A percentile compares a stretch with the other conserved stretches of the same genome.
Conservation (phyloP, 768 basidiomycete species). For the Tylopilus balloui region DNA sequence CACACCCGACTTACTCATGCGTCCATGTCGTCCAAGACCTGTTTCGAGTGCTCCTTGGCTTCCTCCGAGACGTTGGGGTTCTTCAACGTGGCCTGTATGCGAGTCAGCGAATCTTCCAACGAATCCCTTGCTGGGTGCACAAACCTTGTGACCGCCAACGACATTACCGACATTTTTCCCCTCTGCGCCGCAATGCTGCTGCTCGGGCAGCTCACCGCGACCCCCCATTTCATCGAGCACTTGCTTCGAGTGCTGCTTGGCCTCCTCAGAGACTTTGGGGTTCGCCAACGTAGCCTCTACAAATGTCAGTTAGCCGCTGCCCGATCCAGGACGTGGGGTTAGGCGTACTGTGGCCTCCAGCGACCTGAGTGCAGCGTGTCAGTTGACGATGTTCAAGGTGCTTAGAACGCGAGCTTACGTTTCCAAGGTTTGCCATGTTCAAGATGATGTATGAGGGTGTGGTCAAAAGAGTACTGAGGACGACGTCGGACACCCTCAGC, state of each 20-base stretch:
- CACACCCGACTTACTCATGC: background rate
- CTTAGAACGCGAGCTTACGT: constrained; percentile 9
- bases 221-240: constrained; percentile 23
- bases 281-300: constrained; percentile 26
- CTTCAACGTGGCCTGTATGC: constrained; percentile 18
- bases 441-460: background rate
- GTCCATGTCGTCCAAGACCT: constrained; percentile 5
- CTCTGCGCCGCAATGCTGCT: constrained; percentile 2
- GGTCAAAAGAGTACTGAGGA: background rate
- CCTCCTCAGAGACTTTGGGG: constrained; percentile 20
- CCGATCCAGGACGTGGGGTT: background rate
- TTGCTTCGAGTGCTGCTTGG: constrained; percentile 23
- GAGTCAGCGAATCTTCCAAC: background rate
- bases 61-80: constrained; percentile 20
- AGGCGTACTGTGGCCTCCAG: constrained; percentile 1
- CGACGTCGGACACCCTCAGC: background rate
- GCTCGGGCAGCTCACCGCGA: constrained; percentile 13
- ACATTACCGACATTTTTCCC: constrained; percentile 16
- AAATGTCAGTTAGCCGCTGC: background rate
- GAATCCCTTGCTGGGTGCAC: background rate
- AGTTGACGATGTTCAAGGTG: background rate
- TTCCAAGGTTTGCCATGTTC: constrained; percentile 17
- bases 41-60: constrained; percentile 23
- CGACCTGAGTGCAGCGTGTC: constrained; percentile 5
- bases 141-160: constrained; percentile 22